Evolutionary conservation across 805 yeast genomes (phyloP), one percentile per base, ranked within the genome.

Genomic region (Ogataea trehaloabstinens): DNA sequence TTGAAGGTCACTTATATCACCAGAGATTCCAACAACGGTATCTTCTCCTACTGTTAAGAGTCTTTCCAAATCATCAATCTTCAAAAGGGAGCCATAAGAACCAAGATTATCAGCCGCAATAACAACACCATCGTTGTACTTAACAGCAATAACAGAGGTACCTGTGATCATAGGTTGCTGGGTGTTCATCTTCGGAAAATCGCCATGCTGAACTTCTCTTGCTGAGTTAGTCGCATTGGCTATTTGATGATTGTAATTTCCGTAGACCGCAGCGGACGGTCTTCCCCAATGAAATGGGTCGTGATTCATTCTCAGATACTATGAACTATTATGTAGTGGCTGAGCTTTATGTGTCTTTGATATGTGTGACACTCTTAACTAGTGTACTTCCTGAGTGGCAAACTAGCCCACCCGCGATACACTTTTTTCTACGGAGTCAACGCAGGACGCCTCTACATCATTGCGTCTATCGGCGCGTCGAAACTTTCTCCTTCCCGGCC

Each of bases 101-200:
- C 84, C 96, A 64, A 91, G 67, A 54, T 86, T 86, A 61, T 93
- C 99, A 4, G 99, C 97, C 2, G 99, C 98, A 64, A 93, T 73
- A 27, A 93, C 78, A 32, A 93, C 82, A 28, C 99, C 99, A 51
- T 84, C 85, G 46, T 85, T 71, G 70, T 82, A 93, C 66, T 90
- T 93, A 64, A 91, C 74, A 6, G 93, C 95, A 52, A 93, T 73
- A 17, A 93, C 99, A 24, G 96, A 88, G 0, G 98, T 87, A 58
- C 99, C 98, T 11, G 99, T 93, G 44, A 93, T 87, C 50, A 86
- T 84, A 34, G 99, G 99, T 58, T 82, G 88, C 61, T 87, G 95
- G 2, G 99, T 91, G 63, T 86, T 82, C 80, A 80, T 78, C 40
- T 71, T 76, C 21, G 97, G 96, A 58, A 80, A 74, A 31, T 67